A percentile compares a stretch with the other conserved stretches of the same genome.
Conservation (phyloP, 108 stramenopile species). For the Nitzschia sp. region DNA sequence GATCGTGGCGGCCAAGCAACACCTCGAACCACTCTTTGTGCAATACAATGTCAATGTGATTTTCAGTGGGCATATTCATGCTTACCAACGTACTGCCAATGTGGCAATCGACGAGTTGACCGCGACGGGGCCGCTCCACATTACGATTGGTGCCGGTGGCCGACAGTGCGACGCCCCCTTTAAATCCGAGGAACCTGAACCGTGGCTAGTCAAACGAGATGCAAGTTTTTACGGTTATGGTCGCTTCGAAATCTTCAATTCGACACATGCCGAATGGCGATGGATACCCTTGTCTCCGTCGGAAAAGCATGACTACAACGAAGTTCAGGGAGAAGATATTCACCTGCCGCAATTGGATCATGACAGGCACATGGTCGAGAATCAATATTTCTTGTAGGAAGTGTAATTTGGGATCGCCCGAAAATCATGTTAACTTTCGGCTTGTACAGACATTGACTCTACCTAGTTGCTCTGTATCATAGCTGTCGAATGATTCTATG, state of each 20-base stretch:
- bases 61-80: slow-evolving; percentile 92
- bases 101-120: slow-evolving; percentile 47
- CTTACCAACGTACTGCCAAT: slow-evolving; percentile 77
- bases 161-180: slow-evolving; percentile 80
- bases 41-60: slow-evolving; percentile 86
- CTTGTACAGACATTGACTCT: no score
- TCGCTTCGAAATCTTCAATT: slow-evolving; percentile 64
- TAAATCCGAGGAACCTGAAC: slow-evolving; percentile 58
- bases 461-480: no score
- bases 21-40: slow-evolving; percentile 84
- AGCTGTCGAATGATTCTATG: no score
- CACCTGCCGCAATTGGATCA: slow-evolving; percentile 32
- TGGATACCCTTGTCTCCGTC: slow-evolving; percentile 55
- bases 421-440: no score
- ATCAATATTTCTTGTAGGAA: slow-evolving; percentile 31
- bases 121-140: slow-evolving; percentile 71
- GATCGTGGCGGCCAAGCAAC: slow-evolving; percentile 57
- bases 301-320: slow-evolving; percentile 43
- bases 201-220: slow-evolving; percentile 85
- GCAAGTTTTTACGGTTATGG: slow-evolving; percentile 89
- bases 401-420: neutral
- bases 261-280: slow-evolving; percentile 70
- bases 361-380: slow-evolving; percentile 33
- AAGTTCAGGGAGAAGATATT: slow-evolving; percentile 27
- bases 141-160: slow-evolving; percentile 94